Percentiles rank a stretch among this genome's conserved stretches.
phyloP scores from a whole-genome alignment of 2,329 filamentous ascomycete species.

The Metarhizium robertsii region DNA sequence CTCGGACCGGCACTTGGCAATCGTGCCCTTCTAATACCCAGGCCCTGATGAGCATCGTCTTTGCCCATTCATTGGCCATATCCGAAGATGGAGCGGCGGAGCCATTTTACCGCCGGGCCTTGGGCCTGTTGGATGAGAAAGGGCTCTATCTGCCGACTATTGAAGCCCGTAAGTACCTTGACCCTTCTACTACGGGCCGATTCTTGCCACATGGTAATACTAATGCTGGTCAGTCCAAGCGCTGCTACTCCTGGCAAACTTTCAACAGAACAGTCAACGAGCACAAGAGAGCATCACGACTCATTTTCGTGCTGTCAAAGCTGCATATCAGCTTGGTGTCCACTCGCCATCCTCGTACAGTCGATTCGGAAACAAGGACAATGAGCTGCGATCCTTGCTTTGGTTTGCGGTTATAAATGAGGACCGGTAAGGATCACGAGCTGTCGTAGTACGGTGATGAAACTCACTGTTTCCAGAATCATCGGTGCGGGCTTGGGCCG shows the following conservation, averaged over 20 bases:
- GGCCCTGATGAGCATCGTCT: conserved; percentile 18
- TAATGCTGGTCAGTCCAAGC: conserved; percentile 16
- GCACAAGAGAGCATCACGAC: conserved; percentile 22
- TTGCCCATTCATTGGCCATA: conserved; percentile 17
- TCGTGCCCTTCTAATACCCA: conserved; percentile 4
- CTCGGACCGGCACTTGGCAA: conserved; percentile 6
- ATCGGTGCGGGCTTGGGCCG: conserved; percentile 13
- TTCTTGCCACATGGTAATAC: neutral
- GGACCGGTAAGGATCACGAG: conserved; percentile 12
- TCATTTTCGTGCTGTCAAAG: conserved; percentile 21
- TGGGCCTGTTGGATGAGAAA: conserved; percentile 16
- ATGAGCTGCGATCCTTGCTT: conserved; percentile 16
- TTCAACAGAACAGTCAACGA: conserved; percentile 24
- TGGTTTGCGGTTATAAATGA: conserved; percentile 23
- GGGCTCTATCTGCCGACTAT: conserved; percentile 14
- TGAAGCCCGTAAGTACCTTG: conserved; percentile 8
- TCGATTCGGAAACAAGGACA: conserved; percentile 12
- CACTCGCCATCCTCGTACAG: conserved; percentile 20
- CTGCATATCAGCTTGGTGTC: conserved; percentile 23
- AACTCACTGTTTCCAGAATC: conserved; percentile 5
- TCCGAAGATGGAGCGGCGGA: conserved; percentile 12
- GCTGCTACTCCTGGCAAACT: conserved; percentile 20
- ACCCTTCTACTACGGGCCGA: neutral
- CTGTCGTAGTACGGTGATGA: neutral
- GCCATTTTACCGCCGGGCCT: conserved; percentile 17